Percentiles rank a stretch among this genome's conserved stretches.
phyloP scores from a whole-genome alignment of 163 green algal genomes.

The Scenedesmus sp. region DNA sequence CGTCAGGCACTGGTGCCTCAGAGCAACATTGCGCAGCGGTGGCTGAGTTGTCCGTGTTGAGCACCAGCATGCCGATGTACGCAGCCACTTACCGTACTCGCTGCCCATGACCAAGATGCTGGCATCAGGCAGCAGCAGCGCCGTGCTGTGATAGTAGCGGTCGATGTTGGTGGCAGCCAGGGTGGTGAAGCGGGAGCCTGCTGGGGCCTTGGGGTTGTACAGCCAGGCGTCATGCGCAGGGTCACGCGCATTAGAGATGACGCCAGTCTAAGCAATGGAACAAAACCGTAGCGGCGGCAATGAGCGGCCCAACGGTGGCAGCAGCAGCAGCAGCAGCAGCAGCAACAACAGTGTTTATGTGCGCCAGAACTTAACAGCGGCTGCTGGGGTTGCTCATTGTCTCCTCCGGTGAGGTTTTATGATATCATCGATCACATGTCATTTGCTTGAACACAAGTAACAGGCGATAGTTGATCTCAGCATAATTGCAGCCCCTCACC shows the following conservation, averaged over 20 bases:
- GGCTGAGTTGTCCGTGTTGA: too few species aligned
- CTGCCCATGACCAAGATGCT: constrained; percentile 18
- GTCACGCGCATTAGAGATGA: constrained; percentile 2
- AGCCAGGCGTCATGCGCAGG: constrained; percentile 35
- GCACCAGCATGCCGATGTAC: background rate
- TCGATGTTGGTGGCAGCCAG: constrained; percentile 26
- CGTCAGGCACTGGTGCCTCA: too few species aligned
- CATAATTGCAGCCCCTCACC: background rate
- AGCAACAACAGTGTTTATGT: too few species aligned
- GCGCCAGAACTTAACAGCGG: too few species aligned
- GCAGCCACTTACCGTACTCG: constrained; percentile 11
- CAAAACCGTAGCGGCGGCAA: too few species aligned
- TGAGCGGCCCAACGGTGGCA: background rate
- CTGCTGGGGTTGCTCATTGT: too few species aligned
- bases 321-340: background rate
- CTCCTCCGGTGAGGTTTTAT: too few species aligned
- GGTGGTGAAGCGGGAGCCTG: constrained; percentile 12
- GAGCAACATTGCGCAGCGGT: too few species aligned
- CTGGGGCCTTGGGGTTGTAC: constrained; percentile 36
- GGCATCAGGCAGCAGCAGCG: constrained; percentile 42
- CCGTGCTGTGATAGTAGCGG: constrained; percentile 29
- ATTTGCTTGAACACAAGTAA: too few species aligned
- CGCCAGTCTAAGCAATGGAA: background rate
- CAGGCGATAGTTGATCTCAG: background rate
- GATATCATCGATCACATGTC: too few species aligned